Conservation (phyloP, 768 basidiomycete genomes). For the Russula sp. region DNA sequence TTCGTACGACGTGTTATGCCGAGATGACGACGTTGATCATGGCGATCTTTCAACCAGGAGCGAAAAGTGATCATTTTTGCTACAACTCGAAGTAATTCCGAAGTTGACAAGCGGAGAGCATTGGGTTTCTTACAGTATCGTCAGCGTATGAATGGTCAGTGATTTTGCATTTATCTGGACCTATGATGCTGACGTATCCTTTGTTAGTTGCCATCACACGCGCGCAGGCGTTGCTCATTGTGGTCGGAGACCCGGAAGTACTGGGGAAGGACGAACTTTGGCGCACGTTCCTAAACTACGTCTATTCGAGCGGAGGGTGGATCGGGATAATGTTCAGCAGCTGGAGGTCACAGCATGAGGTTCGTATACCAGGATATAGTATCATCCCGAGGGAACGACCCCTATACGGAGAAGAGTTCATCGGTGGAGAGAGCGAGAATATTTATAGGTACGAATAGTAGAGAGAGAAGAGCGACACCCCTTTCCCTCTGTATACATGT, state of each 20-base stretch:
- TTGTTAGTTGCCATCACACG: constrained; percentile 57
- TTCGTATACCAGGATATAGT: neutral
- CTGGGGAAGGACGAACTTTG: constrained; percentile 55
- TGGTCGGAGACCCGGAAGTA: constrained; percentile 55
- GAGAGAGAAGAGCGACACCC: neutral
- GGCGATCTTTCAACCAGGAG: constrained; percentile 27
- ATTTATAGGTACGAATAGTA: neutral
- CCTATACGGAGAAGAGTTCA: neutral
- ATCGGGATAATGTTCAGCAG: constrained; percentile 35
- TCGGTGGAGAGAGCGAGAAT: constrained; percentile 6
- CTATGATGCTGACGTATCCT: neutral
- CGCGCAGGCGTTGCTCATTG: constrained; percentile 55
- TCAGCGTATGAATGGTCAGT: constrained; percentile 36
- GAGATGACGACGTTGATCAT: neutral
- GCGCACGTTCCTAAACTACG: constrained; percentile 54
- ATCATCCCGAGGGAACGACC: neutral
- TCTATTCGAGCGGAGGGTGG: constrained; percentile 48
- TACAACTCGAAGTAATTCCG: constrained; percentile 32
- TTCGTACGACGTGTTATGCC: constrained; percentile 13
- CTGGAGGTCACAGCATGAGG: constrained; percentile 32
- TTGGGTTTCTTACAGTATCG: constrained; percentile 35
- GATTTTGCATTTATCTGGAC: too few relatives aligned
- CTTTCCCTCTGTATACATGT: neutral
- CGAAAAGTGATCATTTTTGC: constrained; percentile 36
- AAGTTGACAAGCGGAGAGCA: constrained; percentile 26